These are phyloP conservation scores for Neurospora sp. DNA, from an alignment of 495 filamentous ascomycete species.

Conservation along the genomic window DNA sequence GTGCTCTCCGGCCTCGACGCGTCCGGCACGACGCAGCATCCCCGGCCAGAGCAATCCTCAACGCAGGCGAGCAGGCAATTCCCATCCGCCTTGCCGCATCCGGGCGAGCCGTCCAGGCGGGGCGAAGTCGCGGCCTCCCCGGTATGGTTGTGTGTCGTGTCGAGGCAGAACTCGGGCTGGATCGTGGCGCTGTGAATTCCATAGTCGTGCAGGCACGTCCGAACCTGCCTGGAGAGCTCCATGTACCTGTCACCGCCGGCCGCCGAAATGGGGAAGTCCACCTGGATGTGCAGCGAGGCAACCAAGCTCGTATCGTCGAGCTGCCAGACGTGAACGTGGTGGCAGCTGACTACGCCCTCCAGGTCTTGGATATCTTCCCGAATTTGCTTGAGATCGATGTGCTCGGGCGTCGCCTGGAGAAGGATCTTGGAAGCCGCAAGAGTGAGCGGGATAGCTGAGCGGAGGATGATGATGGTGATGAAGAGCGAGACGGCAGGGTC, in stretches of 20 bases:
- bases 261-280: conserved; percentile 60
- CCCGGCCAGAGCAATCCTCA: conserved; percentile 62
- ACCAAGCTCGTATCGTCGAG: conserved; percentile 88
- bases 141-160: conserved; percentile 31
- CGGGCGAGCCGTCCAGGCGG: conserved; percentile 26
- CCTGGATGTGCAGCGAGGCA: conserved; percentile 83
- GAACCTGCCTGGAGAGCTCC: conserved; percentile 67
- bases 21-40: conserved; percentile 51
- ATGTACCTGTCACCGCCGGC: conserved; percentile 75
- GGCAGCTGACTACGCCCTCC: conserved; percentile 75
- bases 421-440: conserved; percentile 89
- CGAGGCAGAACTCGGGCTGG: conserved; percentile 83
- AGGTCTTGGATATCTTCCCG: conserved; percentile 80
- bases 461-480: conserved; percentile 91
- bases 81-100: conserved; percentile 42
- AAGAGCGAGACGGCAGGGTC: conserved; percentile 92
- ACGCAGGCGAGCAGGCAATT: conserved; percentile 80
- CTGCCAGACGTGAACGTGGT: conserved; percentile 97
- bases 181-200: conserved; percentile 98
- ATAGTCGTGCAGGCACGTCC: conserved; percentile 83
- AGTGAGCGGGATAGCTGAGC: conserved; percentile 83
- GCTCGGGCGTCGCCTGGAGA: conserved; percentile 82
- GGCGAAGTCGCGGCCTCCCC: conserved; percentile 20
- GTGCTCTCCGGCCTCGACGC: conserved; percentile 18
- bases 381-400: conserved; percentile 81